These are phyloP conservation scores for Antrodiella citrinella DNA, from an alignment of 768 basidiomycete species.

Conservation along the genomic window DNA sequence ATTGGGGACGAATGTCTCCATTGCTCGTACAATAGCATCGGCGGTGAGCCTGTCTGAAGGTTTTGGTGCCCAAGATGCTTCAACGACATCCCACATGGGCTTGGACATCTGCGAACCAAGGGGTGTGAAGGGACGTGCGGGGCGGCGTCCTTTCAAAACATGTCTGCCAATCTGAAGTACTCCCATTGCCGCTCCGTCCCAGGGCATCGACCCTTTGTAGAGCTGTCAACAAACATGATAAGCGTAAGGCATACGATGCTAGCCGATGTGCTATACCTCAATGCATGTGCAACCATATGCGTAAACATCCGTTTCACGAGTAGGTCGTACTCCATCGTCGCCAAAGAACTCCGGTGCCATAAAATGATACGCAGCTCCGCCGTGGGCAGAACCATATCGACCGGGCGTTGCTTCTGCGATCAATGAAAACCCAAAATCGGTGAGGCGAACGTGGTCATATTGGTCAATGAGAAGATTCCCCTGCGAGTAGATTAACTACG, in stretches of 20 bases:
- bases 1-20: too few relatives aligned
- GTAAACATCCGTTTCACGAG: slow-evolving; percentile 1
- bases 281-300: slow-evolving; percentile 4
- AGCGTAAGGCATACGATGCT: background rate
- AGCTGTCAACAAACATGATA: too few relatives aligned
- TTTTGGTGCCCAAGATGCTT: background rate
- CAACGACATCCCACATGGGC: background rate
- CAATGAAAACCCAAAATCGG: slow-evolving; percentile 6
- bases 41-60: background rate
- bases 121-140: background rate
- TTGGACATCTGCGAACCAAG: background rate
- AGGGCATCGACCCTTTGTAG: background rate
- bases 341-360: slow-evolving; percentile 3
- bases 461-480: slow-evolving; percentile 5
- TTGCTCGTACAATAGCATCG: too few relatives aligned
- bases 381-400: background rate
- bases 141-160: background rate
- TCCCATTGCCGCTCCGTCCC: background rate
- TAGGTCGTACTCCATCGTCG: background rate
- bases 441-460: background rate
- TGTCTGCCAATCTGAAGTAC: background rate
- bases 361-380: slow-evolving; percentile 1
- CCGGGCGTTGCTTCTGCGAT: background rate
- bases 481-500: too few relatives aligned
- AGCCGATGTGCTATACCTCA: background rate